phyloP scores from a whole-genome alignment of 2,329 filamentous ascomycete species.

The Celoporthe dispersa region DNA sequence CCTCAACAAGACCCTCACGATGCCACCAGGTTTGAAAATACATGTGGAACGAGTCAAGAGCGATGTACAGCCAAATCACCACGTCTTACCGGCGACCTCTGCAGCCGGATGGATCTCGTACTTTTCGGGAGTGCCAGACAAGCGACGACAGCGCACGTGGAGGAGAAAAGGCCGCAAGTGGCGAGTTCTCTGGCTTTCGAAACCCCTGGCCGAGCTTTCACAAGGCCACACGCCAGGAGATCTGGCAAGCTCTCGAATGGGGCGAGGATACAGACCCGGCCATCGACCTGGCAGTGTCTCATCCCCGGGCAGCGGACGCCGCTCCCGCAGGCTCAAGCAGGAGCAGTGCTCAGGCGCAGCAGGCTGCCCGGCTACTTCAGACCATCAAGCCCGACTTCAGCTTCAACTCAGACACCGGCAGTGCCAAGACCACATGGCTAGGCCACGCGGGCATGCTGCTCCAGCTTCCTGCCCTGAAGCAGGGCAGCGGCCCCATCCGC shows the following conservation, averaged over 20 bases:
- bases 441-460: slow-evolving; percentile 76
- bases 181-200: slow-evolving; percentile 30
- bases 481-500: slow-evolving; percentile 39
- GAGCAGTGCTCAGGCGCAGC: slow-evolving; percentile 24
- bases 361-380: slow-evolving; percentile 31
- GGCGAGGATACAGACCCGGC: slow-evolving; percentile 32
- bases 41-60: background rate
- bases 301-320: slow-evolving; percentile 16
- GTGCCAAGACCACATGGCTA: slow-evolving; percentile 66
- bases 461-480: slow-evolving; percentile 59
- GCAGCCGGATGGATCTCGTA: slow-evolving; percentile 14
- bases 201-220: slow-evolving; percentile 39
- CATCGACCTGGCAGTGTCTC: slow-evolving; percentile 32
- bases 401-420: slow-evolving; percentile 19
- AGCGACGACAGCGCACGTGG: slow-evolving; percentile 9
- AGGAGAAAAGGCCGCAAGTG: background rate
- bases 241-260: slow-evolving; percentile 33
- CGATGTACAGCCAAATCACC: slow-evolving; percentile 10
- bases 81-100: slow-evolving; percentile 7
- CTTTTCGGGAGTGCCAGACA: slow-evolving; percentile 17
- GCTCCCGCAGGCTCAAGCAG: background rate
- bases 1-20: background rate
- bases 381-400: slow-evolving; percentile 34
- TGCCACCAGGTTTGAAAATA: background rate
- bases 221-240: slow-evolving; percentile 30